A percentile compares a stretch with the other conserved stretches of the same genome.
Evolutionary conservation across 768 basidiomycete genomes (phyloP).

Genomic region (Leccinum uliginosum): DNA sequence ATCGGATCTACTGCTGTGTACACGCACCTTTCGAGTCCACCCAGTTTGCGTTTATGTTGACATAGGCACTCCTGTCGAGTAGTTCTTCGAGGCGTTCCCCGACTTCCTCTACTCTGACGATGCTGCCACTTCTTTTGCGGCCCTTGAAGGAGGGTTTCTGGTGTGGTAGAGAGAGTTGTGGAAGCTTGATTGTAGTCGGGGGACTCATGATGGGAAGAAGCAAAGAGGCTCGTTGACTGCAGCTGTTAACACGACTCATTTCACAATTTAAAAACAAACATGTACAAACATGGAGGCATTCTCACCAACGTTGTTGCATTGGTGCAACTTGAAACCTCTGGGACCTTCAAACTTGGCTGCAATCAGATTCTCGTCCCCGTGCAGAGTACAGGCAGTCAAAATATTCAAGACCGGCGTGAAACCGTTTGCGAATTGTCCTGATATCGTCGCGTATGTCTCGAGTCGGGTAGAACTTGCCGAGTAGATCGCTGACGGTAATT

Average conservation of each 20-base stretch:
- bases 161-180: conserved; percentile 37
- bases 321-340: conserved; percentile 59
- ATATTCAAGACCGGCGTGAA: conserved; percentile 64
- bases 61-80: conserved; percentile 75
- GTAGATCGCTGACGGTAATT: not conserved
- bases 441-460: conserved; percentile 56
- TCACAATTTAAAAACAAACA: conserved; percentile 7
- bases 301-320: conserved; percentile 49
- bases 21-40: conserved; percentile 82
- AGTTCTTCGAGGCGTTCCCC: conserved; percentile 70
- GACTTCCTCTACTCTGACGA: conserved; percentile 84
- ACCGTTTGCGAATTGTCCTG: conserved; percentile 58
- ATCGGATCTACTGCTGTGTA: conserved; percentile 4
- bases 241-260: too few relatives aligned
- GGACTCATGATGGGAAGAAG: conserved; percentile 39
- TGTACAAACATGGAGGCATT: conserved; percentile 8
- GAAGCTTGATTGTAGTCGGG: conserved; percentile 52
- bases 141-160: conserved; percentile 34
- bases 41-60: conserved; percentile 89
- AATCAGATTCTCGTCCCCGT: conserved; percentile 63
- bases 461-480: not conserved
- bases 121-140: conserved; percentile 62
- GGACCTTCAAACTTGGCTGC: conserved; percentile 59
- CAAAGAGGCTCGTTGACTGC: too few relatives aligned
- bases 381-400: conserved; percentile 62